Base-by-base conservation (phyloP, 208 protist genomes). In the Trypanosoma mega region DNA sequence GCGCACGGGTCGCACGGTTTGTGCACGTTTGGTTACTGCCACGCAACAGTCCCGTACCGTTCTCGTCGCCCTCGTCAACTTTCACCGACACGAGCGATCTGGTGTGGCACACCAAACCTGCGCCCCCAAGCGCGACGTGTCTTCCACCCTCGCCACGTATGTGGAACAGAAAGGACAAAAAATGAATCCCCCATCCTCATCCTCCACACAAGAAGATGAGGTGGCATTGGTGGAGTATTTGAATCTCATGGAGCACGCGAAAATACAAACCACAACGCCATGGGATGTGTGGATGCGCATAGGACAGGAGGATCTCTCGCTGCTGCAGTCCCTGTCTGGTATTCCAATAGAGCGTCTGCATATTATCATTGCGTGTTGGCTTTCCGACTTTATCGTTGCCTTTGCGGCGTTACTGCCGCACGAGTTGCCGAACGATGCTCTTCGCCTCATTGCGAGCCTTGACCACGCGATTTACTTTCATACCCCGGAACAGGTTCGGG, bases 391-490 rank as follows among this genome's bases (percentile, higher is more conserved):
- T 43, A 59, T 59, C 27, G 52, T 82, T 20, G 71, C 74, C 1
- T 30, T 74, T n/a, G 56, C 77, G 12, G 34, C 68, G 26, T 52
- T 81, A 7, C 41, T 73, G 23, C 63, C 64, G 0, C 55, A 72
- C 36, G 68, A 63, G 1, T 62, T 63, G 3, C 66, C 62, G n/a
- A 65, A 75, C 33, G 7, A 20, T 16, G 11, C 46, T 20, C 30
- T 79, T 52, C 43, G 47, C 11, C 60, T 82, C 55, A 71, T 78
- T 27, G 61, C 71, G n/a, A 76, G 68, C 29, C 74, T 88, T n/a
- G 75, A 88, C 36, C 81, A 88, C 58, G 48, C 74, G 20, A 73
- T 88, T 27, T 76, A 81, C 54, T 80, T 88, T 46, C 72, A 88
- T 57, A 29, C 57, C 43, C 53, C 64, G 4, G 48, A 72, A 20